Conservation (phyloP, 2,329 filamentous ascomycete genomes). For the Pseudogymnoascus sp. region DNA sequence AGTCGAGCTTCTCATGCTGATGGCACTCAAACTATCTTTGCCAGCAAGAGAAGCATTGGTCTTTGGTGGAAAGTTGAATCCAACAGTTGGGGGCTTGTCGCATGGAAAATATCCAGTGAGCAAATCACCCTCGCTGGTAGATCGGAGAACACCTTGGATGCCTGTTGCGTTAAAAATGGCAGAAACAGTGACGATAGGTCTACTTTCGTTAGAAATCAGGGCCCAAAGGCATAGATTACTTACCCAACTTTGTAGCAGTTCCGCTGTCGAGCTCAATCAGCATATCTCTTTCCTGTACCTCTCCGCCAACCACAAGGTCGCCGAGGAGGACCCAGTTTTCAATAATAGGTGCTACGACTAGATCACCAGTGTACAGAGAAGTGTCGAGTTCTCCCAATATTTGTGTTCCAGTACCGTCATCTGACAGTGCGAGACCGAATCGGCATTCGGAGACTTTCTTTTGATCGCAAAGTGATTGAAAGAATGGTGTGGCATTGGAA, state of each 20-base stretch:
- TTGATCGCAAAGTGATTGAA: background rate
- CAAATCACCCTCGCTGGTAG: background rate
- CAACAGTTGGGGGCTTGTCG: constrained; percentile 13
- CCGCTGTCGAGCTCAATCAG: background rate
- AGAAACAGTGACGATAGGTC: background rate
- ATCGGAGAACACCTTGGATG: background rate
- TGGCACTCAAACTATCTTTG: background rate
- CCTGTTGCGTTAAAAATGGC: background rate
- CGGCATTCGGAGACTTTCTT: background rate
- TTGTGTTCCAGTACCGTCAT: background rate
- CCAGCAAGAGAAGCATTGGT: constrained; percentile 8
- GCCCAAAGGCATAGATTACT: background rate
- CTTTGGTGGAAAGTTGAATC: constrained; percentile 15
- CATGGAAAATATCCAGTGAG: constrained; percentile 17
- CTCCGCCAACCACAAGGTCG: background rate
- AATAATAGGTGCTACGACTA: background rate
- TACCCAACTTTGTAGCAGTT: background rate
- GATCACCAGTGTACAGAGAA: background rate
- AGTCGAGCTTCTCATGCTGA: background rate
- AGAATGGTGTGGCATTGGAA: background rate
- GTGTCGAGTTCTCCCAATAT: background rate
- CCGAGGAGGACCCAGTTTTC: background rate
- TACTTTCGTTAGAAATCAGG: background rate
- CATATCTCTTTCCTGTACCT: background rate
- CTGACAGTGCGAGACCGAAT: background rate